Evolutionary conservation across 306 rosid species (phyloP), one percentile per base, ranked within the genome.

Genomic region (Begonia peltatifolia): DNA sequence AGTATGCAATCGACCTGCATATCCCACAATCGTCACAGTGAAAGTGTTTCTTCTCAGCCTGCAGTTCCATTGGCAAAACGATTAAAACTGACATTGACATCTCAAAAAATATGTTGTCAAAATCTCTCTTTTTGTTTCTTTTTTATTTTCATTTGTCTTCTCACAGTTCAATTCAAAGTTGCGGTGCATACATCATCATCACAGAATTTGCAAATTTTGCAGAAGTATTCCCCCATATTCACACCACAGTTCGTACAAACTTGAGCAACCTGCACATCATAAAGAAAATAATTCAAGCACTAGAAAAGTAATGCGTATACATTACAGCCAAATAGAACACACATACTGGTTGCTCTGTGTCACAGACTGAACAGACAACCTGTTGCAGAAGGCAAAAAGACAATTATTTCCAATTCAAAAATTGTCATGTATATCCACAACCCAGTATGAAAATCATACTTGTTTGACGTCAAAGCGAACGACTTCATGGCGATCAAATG

Each of bases 1-100:
- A 3, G 35, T 17, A 17, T 20, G 23, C 23, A 30, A 9, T 9
- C 9, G 38, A 90, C 95, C 99, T 86, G 77, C 95, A 90, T 71
- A 90, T 86, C 76, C 99, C 99, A 75, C 99, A 90, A 61, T 90
- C 95, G 42, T 80, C 71, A 58, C 95, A 90, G 65, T 90, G 99
- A 75, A 90, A 90, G 53, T 83, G 87, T 30, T 60, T 76, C 69
- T 83, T 90, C 59, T 68, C 76, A 0, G 53, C 69, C 99, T 90
- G 85, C 73, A 70, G 38, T 30, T 30, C 38, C 38, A 30, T 30
- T 5, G 1, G 38, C 38, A 30, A 30, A 30, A 30, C 3, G 38
- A 30, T 30, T 30, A 20, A 3, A 2, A 20, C 23, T 20, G 38
- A 30, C 8, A 30, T 30, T 30, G 9, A 4, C 3, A 30, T 7